Conservation (phyloP, 129 eudicot species). For the Silybum marianum region DNA sequence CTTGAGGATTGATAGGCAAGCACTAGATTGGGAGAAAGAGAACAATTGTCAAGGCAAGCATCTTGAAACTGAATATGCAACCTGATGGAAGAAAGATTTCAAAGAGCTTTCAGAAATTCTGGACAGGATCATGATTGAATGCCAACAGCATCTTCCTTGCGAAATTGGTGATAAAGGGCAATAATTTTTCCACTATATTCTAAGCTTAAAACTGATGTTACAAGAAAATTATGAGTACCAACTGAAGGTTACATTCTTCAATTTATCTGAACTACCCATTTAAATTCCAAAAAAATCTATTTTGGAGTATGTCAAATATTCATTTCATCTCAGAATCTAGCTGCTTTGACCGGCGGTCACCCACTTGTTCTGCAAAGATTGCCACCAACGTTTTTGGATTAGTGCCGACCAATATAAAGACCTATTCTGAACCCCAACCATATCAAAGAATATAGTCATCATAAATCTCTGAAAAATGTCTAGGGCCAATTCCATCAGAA, state of each 20-base stretch:
- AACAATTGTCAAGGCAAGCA: not conserved
- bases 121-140: not conserved
- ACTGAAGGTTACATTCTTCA: constrained; percentile 6
- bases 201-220: not conserved
- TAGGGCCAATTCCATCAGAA: not conserved
- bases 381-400: not conserved
- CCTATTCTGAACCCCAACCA: not conserved
- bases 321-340: not conserved
- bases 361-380: not conserved
- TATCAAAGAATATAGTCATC: not conserved
- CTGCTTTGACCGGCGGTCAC: not conserved
- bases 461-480: not conserved
- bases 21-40: not conserved
- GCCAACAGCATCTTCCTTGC: not conserved
- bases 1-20: not conserved
- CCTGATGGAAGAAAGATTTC: not conserved
- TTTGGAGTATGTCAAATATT: not conserved
- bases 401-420: not conserved
- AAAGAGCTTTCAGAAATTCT: not conserved
- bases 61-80: not conserved
- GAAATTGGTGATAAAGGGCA: not conserved
- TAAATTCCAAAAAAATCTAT: not conserved
- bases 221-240: not conserved
- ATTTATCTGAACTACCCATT: not conserved
- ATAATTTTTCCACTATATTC: not conserved